Percentiles rank a stretch among this genome's conserved stretches.
Conservation (phyloP, 352 stramenopile genomes). For the Phytophthora melonis region DNA sequence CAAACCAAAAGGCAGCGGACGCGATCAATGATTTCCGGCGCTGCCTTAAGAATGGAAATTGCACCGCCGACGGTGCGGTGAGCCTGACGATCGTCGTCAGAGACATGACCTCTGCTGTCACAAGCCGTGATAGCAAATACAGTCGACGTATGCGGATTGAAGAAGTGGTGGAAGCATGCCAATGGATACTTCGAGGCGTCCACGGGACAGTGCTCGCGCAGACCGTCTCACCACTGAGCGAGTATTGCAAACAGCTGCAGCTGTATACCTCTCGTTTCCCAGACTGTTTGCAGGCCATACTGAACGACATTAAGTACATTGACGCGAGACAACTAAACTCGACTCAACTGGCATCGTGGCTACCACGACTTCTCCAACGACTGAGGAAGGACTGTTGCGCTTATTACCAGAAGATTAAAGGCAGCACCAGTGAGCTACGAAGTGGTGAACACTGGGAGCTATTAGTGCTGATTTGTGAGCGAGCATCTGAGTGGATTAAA, state of each 20-base stretch:
- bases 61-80: constrained; percentile 1
- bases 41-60: constrained; percentile 3
- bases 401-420: constrained; percentile 1
- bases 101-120: not conserved
- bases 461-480: constrained; percentile 4
- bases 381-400: constrained; percentile 8
- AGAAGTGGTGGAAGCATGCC: constrained; percentile 2
- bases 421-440: not conserved
- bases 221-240: not conserved
- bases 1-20: not conserved
- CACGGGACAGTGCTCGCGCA: not conserved
- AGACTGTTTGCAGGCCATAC: constrained; percentile 11
- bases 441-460: constrained; percentile 7
- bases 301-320: constrained; percentile 3
- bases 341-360: not conserved
- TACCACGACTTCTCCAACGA: constrained; percentile 1
- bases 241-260: constrained; percentile 5
- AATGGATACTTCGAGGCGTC: constrained; percentile 3
- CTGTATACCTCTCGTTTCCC: constrained; percentile 8
- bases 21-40: not conserved
- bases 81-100: not conserved
- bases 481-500: constrained; percentile 2
- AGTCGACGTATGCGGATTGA: constrained; percentile 7
- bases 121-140: constrained; percentile 4
- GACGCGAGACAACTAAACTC: not conserved